phyloP scores from a whole-genome alignment of 2,329 filamentous ascomycete species.

The Dactylellina parvicollis region DNA sequence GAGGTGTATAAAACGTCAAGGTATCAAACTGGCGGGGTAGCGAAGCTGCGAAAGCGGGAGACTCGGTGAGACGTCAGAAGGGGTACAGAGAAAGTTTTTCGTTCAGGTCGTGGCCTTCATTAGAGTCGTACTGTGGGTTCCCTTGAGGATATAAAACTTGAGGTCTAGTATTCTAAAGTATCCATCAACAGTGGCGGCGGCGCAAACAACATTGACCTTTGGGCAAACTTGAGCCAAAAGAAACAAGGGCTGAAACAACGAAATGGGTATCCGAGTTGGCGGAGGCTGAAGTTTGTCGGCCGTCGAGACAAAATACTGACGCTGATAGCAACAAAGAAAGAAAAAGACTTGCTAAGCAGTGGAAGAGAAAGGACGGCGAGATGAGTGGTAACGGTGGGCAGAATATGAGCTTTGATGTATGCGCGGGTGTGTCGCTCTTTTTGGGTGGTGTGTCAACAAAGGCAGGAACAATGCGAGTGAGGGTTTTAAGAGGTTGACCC shows the following conservation, averaged over 20 bases:
- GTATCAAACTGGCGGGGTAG: background rate
- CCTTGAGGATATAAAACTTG: conserved; percentile 13
- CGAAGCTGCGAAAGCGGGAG: background rate
- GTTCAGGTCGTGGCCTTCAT: conserved; percentile 6
- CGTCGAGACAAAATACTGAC: conserved; percentile 2
- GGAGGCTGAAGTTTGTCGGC: background rate
- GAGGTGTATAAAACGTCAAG: background rate
- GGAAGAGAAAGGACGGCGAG: conserved; percentile 6
- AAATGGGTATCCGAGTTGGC: background rate
- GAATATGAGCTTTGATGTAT: background rate
- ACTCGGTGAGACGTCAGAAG: background rate
- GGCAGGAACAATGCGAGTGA: conserved; percentile 13
- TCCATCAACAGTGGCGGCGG: conserved; percentile 12
- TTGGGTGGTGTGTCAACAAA: conserved; percentile 25
- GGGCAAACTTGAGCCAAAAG: background rate
- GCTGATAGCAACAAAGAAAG: conserved; percentile 14
- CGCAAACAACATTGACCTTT: conserved; percentile 15
- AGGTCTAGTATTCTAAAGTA: background rate
- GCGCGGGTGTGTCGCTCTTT: background rate
- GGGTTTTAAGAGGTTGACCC: conserved; percentile 7
- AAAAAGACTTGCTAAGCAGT: background rate
- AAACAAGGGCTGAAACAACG: conserved; percentile 2
- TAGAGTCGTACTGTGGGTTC: background rate
- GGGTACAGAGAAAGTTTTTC: background rate
- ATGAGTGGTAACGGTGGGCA: background rate